Percentiles rank a stretch among this genome's conserved stretches.
phyloP scores from a whole-genome alignment of 139 green algal species.

The Tetratostichococcus sp. region DNA sequence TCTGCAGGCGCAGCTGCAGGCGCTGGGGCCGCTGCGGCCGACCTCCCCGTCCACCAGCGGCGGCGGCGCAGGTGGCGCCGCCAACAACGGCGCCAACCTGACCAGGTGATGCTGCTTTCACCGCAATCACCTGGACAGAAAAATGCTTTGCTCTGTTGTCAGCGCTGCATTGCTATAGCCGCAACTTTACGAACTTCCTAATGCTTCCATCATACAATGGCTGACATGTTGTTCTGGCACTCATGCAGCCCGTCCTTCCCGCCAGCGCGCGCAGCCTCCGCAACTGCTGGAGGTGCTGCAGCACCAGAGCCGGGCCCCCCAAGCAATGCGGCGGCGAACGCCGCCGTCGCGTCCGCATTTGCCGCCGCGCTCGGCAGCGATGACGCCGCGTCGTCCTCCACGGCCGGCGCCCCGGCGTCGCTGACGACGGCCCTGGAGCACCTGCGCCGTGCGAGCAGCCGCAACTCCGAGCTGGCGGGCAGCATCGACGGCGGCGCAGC shows the following conservation, averaged over 20 bases:
- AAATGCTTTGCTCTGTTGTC: no score
- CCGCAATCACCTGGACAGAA: no score
- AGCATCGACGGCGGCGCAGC: no score
- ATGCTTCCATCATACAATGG: no score
- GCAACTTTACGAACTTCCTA: no score
- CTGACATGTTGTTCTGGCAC: no score
- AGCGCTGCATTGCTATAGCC: no score
- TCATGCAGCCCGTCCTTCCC: no score
- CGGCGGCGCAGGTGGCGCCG: not conserved
- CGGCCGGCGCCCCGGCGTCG: not conserved
- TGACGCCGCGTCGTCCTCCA: no score
- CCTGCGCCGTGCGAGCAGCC: not conserved
- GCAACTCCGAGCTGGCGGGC: not conserved
- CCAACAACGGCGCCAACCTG: not conserved
- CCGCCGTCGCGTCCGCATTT: not conserved
- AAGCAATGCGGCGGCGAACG: not conserved
- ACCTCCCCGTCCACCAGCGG: not conserved
- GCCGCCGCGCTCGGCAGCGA: not conserved
- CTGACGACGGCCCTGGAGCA: not conserved
- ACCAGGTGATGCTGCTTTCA: no score
- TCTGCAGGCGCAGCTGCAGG: constrained; percentile 32
- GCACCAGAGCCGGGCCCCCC: no score
- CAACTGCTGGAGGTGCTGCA: no score
- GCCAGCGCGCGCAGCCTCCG: not conserved
- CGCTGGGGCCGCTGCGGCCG: constrained; percentile 12